Conservation (phyloP, 2,329 filamentous ascomycete species). For the Truncatella angustata region DNA sequence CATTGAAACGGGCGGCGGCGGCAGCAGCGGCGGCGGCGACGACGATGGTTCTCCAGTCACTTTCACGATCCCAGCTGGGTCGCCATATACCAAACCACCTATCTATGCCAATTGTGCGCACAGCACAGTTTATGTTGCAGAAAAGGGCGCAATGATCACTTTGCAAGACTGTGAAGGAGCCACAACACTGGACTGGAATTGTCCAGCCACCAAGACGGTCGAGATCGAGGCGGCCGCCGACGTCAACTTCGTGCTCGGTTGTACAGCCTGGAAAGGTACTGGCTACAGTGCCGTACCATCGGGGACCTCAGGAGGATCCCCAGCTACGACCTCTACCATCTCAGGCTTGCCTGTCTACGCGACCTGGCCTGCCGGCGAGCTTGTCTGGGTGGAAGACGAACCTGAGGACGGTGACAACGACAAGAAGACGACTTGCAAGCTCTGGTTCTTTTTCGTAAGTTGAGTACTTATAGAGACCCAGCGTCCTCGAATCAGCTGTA, state of each 20-base stretch:
- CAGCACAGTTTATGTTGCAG: neutral
- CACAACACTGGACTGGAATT: neutral
- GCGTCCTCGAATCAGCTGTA: too few relatives aligned
- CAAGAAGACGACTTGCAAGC: neutral
- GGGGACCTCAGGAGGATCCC: too few relatives aligned
- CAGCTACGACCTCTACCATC: neutral
- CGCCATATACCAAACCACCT: neutral
- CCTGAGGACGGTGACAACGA: neutral
- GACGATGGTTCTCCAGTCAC: neutral
- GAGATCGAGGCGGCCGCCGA: neutral
- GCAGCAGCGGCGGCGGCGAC: neutral
- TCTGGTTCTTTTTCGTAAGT: constrained; percentile 10
- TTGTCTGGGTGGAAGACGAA: neutral
- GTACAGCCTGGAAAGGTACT: neutral
- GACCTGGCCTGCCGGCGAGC: neutral
- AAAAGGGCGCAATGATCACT: neutral
- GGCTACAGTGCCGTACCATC: neutral
- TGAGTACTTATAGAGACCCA: neutral
- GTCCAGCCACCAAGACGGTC: neutral
- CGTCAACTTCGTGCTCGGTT: neutral
- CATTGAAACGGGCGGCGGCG: neutral
- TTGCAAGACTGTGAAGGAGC: neutral
- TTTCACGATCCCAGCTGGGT: neutral
- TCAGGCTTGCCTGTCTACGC: neutral
- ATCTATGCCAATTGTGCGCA: neutral